phyloP scores from a whole-genome alignment of 179 eudicot species.

The Kewa caespitosa region DNA sequence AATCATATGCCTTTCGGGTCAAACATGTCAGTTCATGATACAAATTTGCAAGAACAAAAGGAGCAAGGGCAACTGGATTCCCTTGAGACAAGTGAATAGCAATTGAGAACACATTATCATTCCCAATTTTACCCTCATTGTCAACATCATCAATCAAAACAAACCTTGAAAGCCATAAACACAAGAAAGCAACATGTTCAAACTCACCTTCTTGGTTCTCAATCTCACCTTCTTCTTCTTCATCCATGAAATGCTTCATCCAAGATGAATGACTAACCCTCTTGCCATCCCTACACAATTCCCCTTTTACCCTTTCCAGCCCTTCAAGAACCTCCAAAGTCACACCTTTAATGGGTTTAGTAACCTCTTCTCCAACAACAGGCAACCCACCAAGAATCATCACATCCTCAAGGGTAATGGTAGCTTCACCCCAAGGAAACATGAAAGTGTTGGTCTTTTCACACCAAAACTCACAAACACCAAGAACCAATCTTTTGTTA shows the following conservation, averaged over 20 bases:
- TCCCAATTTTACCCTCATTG: background rate
- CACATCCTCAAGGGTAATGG: constrained; percentile 38
- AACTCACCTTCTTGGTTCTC: constrained; percentile 25
- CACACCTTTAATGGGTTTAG: background rate
- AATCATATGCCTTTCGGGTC: constrained; percentile 10
- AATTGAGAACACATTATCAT: constrained; percentile 25
- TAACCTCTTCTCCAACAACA: constrained; percentile 16
- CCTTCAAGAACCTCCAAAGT: background rate
- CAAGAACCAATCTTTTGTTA: constrained; percentile 18
- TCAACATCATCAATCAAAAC: constrained; percentile 21
- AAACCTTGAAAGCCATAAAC: constrained; percentile 34
- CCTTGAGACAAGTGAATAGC: constrained; percentile 31
- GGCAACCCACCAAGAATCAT: constrained; percentile 37
- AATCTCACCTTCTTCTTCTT: constrained; percentile 23
- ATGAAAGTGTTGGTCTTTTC: constrained; percentile 28
- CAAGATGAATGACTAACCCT: constrained; percentile 17
- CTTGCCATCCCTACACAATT: background rate
- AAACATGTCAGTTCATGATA: constrained; percentile 25
- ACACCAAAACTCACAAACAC: constrained; percentile 33
- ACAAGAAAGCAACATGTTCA: constrained; percentile 37
- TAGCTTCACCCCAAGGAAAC: constrained; percentile 53
- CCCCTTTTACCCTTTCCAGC: constrained; percentile 11
- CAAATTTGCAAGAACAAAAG: constrained; percentile 30
- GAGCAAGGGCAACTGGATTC: constrained; percentile 22
- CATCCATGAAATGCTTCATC: constrained; percentile 32